Conservation (phyloP, 305 asterid genomes). For the Fraxinus albicans region DNA sequence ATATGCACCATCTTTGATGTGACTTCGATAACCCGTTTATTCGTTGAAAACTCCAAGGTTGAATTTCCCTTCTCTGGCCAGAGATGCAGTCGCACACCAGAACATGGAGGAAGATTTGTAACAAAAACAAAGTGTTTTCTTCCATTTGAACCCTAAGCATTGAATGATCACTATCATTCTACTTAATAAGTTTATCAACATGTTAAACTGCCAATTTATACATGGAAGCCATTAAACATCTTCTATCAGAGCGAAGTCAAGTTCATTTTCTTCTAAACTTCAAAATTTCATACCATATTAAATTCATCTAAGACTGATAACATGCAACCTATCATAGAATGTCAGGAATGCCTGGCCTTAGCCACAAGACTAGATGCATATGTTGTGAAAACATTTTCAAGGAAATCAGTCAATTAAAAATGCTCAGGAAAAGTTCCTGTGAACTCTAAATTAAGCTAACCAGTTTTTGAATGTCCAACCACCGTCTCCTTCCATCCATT, state of each 20-base stretch:
- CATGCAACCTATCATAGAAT: not conserved
- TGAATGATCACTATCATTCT: constrained; percentile 28
- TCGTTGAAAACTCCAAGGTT: constrained; percentile 40
- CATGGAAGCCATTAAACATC: constrained; percentile 18
- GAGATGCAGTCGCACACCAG: constrained; percentile 90
- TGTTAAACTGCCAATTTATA: not conserved
- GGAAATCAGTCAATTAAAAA: constrained; percentile 18
- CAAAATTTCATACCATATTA: not conserved
- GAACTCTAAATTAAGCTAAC: constrained; percentile 50
- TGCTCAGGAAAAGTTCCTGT: constrained; percentile 10
- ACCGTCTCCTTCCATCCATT: constrained; percentile 98
- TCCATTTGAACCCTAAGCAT: constrained; percentile 69
- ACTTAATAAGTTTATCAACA: constrained; percentile 13
- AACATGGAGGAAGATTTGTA: constrained; percentile 95
- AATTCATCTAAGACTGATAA: constrained; percentile 3
- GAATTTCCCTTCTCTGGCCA: constrained; percentile 77
- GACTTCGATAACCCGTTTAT: constrained; percentile 64
- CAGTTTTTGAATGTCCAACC: constrained; percentile 95
- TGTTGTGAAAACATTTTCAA: not conserved
- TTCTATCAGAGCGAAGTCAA: constrained; percentile 18
- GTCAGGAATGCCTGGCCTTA: not conserved
- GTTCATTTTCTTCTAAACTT: constrained; percentile 5
- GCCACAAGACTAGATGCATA: not conserved
- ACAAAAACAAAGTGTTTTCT: constrained; percentile 80
- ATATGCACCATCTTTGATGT: constrained; percentile 88